Evolutionary conservation across 495 filamentous ascomycete species (phyloP).

Genomic region (Apodospora peruviana): DNA sequence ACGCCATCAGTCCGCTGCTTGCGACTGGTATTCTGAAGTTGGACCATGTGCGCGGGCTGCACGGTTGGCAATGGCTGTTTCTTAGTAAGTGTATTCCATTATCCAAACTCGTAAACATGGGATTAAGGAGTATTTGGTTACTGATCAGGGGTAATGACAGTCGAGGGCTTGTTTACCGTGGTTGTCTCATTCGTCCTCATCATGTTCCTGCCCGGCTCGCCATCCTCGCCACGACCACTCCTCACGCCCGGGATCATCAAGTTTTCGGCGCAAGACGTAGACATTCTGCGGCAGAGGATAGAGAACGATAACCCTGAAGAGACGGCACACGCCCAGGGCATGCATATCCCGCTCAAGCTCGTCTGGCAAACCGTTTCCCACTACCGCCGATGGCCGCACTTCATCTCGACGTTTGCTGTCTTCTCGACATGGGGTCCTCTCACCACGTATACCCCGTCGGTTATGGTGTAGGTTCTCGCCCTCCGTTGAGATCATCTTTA

Average conservation of each 20-base stretch:
- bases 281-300: slow-evolving; percentile 11
- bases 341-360: slow-evolving; percentile 33
- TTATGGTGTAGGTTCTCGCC: slow-evolving; percentile 17
- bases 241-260: slow-evolving; percentile 24
- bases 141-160: slow-evolving; percentile 15
- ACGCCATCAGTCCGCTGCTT: slow-evolving; percentile 40
- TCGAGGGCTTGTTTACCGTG: slow-evolving; percentile 49
- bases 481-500: not conserved
- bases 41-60: slow-evolving; percentile 31
- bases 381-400: slow-evolving; percentile 37
- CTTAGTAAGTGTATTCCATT: slow-evolving; percentile 26
- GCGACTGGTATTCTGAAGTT: slow-evolving; percentile 45
- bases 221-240: slow-evolving; percentile 33
- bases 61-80: slow-evolving; percentile 54
- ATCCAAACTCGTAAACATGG: not conserved
- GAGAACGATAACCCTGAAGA: slow-evolving; percentile 6
- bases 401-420: slow-evolving; percentile 35
- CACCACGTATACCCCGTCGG: slow-evolving; percentile 26
- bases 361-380: slow-evolving; percentile 40
- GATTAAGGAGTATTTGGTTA: not conserved
- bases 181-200: slow-evolving; percentile 39
- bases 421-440: slow-evolving; percentile 43
- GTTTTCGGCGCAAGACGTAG: slow-evolving; percentile 11
- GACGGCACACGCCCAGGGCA: not conserved
- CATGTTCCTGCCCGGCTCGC: slow-evolving; percentile 39